Conservation (phyloP, 768 basidiomycete species). For the Hericium alpestre region DNA sequence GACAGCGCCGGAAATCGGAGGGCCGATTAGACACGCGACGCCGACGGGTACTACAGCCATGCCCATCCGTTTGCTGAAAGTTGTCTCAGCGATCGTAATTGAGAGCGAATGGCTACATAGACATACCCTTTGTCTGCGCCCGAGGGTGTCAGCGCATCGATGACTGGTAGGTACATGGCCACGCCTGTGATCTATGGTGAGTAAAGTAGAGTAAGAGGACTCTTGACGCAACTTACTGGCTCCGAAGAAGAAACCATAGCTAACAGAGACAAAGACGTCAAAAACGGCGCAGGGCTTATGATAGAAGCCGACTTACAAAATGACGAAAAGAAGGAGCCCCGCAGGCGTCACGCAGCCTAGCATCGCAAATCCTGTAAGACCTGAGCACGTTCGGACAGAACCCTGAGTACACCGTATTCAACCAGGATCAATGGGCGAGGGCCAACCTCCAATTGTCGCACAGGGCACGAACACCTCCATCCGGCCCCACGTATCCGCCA, state of each 20-base stretch:
- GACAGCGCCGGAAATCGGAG: not conserved
- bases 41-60: not conserved
- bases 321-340: not conserved
- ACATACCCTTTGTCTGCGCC: not conserved
- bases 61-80: not conserved
- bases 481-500: not conserved
- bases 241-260: constrained; percentile 2
- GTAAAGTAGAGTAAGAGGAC: not conserved
- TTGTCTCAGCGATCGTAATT: not conserved
- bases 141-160: not conserved
- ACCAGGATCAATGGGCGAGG: not conserved
- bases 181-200: not conserved
- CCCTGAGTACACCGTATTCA: not conserved
- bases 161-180: not conserved
- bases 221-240: not conserved
- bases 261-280: too few species aligned
- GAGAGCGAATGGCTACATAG: not conserved
- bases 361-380: not conserved
- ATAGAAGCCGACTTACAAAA: not conserved
- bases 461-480: not conserved
- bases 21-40: not conserved
- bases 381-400: not conserved
- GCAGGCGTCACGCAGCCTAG: not conserved
- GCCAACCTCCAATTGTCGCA: not conserved
- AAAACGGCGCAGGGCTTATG: not conserved